Percentiles rank a stretch among this genome's conserved stretches.
These are phyloP conservation scores for Onygena corvina DNA, from an alignment of 2,329 filamentous ascomycete species.

Conservation along the genomic window DNA sequence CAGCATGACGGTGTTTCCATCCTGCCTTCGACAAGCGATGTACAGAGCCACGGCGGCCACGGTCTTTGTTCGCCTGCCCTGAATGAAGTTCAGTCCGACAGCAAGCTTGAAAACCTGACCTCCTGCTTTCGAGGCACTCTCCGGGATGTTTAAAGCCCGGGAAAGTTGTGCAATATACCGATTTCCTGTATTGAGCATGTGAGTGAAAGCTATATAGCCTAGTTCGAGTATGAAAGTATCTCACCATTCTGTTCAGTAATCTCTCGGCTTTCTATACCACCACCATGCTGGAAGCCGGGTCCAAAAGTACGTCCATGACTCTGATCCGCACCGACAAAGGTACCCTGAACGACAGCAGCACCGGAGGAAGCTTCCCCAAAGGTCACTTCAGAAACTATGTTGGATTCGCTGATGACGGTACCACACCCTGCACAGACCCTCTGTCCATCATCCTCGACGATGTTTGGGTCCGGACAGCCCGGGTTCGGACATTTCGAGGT, in stretches of 20 bases:
- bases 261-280: constrained; percentile 40
- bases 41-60: constrained; percentile 89
- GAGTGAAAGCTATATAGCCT: not conserved
- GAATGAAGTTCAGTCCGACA: constrained; percentile 62
- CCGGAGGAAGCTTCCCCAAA: constrained; percentile 82
- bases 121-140: constrained; percentile 52
- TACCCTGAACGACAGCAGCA: constrained; percentile 81
- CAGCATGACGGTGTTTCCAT: constrained; percentile 74
- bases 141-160: constrained; percentile 37
- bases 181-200: constrained; percentile 22
- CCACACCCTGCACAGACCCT: constrained; percentile 70
- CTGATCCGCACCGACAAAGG: constrained; percentile 74
- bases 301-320: constrained; percentile 57
- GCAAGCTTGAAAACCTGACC: constrained; percentile 66
- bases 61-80: constrained; percentile 71
- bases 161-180: constrained; percentile 34
- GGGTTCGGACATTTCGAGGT: constrained; percentile 36
- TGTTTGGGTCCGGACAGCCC: constrained; percentile 34
- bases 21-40: constrained; percentile 67
- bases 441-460: constrained; percentile 36
- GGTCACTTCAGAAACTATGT: constrained; percentile 82
- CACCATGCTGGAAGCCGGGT: constrained; percentile 35
- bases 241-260: constrained; percentile 34
- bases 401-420: constrained; percentile 68
- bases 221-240: not conserved